These are phyloP conservation scores for Lophiostoma macrostomum DNA, from an alignment of 495 filamentous ascomycete genomes.

Conservation along the genomic window DNA sequence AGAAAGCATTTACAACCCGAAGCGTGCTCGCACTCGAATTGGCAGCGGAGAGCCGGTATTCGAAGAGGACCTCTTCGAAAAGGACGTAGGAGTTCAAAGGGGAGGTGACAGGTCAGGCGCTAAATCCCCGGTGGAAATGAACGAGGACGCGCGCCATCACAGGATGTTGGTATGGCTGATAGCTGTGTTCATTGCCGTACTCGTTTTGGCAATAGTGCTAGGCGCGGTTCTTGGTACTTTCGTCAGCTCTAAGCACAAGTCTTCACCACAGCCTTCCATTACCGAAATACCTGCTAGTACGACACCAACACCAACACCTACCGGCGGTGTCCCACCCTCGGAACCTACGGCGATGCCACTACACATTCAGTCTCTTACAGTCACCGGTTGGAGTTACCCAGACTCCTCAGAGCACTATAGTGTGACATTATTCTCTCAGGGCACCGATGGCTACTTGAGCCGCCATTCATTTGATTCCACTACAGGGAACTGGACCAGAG, in stretches of 20 bases:
- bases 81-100: neutral
- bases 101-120: neutral
- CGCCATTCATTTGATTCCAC: conserved; percentile 19
- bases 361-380: conserved; percentile 11
- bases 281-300: conserved; percentile 12
- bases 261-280: neutral
- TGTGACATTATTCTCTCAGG: conserved; percentile 12
- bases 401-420: conserved; percentile 10
- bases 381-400: conserved; percentile 7
- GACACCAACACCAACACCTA: conserved; percentile 2
- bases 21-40: conserved; percentile 2
- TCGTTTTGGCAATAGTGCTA: conserved; percentile 10
- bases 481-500: conserved; percentile 22
- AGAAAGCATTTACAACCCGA: conserved; percentile 1
- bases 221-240: conserved; percentile 21
- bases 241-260: neutral
- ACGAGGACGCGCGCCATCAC: neutral
- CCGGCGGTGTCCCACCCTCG: neutral
- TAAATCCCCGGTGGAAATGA: neutral
- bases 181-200: neutral
- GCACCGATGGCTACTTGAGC: conserved; percentile 10
- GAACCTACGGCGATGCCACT: neutral
- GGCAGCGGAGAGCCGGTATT: conserved; percentile 4
- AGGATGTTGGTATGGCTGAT: conserved; percentile 16
- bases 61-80: conserved; percentile 11